Evolutionary conservation across 768 basidiomycete genomes (phyloP), one percentile per base, ranked within the genome.

Genomic region (Russula vinacea): DNA sequence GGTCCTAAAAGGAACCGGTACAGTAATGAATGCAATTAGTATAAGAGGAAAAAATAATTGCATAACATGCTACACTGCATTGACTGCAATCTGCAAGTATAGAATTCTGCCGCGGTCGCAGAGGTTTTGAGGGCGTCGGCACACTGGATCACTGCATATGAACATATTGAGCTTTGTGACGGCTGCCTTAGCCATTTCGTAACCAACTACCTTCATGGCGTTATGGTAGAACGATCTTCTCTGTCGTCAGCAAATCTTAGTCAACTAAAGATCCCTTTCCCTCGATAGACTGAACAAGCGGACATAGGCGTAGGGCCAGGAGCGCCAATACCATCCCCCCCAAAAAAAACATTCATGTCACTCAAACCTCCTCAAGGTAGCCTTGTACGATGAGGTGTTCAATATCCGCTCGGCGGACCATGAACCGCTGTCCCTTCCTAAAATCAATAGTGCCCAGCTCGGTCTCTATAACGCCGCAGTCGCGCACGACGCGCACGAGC

Each of bases 371-470:
- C 78, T 98, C 92, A 68, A 99, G 77, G 74, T 89, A 96, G 5
- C 95, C 95, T 71, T 94, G 91, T 1, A 95, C 87, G 69, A 98
- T 92, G 69, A 98, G 80, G 73, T 95, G 89, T 73, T 99, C 97
- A 66, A 99, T 88, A 73, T 95, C 93, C 8, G 90, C 84, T 68
- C 92, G 79, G 42, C 91, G 80, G 57, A 98, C 88, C 81, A 94
- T 87, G 70, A 92, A 96, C 67, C 96, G 78, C 74, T 93, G 89
- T 0, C 94, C 96, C 74, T 88, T 90, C 71, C 84, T 83, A 72
- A 98, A 94, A 74, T 95, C 89, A 63, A 99, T 88, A 62, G 83
- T 88, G 10, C 97, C 97, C 62, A 89, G 78, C 75, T 97, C 94
- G 1, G 95, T 93, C 74, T 94, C 89, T 22, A 99, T 92, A 57